These are phyloP conservation scores for Termitomyces heimii DNA, from an alignment of 768 basidiomycete genomes.

Conservation along the genomic window DNA sequence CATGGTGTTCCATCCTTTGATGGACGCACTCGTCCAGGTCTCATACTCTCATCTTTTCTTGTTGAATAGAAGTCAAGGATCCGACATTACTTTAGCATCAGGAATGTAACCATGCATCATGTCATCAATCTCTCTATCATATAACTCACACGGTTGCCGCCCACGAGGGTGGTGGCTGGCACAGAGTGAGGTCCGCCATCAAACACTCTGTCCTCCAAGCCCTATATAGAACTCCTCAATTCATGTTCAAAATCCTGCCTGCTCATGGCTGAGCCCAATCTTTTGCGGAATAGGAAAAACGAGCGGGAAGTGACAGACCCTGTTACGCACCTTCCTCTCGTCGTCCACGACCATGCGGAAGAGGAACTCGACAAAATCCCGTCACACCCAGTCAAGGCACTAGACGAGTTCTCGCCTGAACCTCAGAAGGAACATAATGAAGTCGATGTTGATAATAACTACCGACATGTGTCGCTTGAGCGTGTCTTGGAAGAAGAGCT, in stretches of 20 bases:
- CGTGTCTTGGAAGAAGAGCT: slow-evolving; percentile 22
- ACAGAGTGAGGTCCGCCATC: not conserved
- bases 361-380: slow-evolving; percentile 31
- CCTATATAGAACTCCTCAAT: not conserved
- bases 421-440: slow-evolving; percentile 13
- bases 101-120: not conserved
- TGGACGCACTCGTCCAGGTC: not conserved
- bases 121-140: not conserved
- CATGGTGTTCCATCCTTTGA: not conserved
- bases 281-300: slow-evolving; percentile 9
- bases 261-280: not conserved
- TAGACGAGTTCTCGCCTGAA: slow-evolving; percentile 12
- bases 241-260: not conserved
- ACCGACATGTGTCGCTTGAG: slow-evolving; percentile 21
- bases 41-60: not conserved
- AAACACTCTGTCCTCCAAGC: not conserved
- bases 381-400: slow-evolving; percentile 15
- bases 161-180: not conserved
- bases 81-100: too few relatives aligned
- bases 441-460: slow-evolving; percentile 16
- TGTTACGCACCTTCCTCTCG: slow-evolving; percentile 30
- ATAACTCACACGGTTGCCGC: not conserved
- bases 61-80: not conserved
- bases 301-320: slow-evolving; percentile 32
- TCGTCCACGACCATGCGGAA: slow-evolving; percentile 28